Evolutionary conservation across 2,329 filamentous ascomycete genomes (phyloP).

Genomic region (Rhinocladiella mackenziei): DNA sequence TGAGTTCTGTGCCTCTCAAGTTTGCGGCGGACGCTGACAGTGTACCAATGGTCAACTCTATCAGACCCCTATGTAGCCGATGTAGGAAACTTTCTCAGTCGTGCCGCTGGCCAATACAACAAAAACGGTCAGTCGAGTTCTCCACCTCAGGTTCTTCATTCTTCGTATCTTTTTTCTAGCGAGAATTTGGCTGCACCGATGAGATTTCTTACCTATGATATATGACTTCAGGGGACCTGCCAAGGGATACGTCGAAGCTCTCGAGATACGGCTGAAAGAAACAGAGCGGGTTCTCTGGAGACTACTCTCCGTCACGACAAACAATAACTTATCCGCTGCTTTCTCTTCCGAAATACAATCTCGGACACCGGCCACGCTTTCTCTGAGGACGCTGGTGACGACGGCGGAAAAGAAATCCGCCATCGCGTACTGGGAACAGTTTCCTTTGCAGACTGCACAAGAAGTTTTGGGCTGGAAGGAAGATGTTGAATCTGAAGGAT

Average conservation of each 20-base stretch:
- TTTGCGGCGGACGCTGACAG: too few species aligned
- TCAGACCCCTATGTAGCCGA: constrained; percentile 38
- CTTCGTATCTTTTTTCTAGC: too few species aligned
- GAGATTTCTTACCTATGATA: too few species aligned
- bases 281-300: constrained; percentile 39
- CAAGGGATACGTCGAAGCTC: constrained; percentile 43
- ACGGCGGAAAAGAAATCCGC: constrained; percentile 11
- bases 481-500: constrained; percentile 19
- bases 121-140: constrained; percentile 34
- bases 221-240: constrained; percentile 44
- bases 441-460: constrained; percentile 32
- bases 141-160: not conserved
- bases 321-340: constrained; percentile 30
- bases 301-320: constrained; percentile 33
- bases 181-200: too few species aligned
- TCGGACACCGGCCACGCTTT: constrained; percentile 2
- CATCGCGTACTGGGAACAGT: constrained; percentile 33
- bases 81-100: constrained; percentile 35
- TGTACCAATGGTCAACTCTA: too few species aligned
- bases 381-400: constrained; percentile 1
- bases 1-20: too few species aligned
- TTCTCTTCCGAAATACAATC: constrained; percentile 14
- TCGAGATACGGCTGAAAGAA: constrained; percentile 40
- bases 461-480: constrained; percentile 36
- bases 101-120: constrained; percentile 39